Conservation (phyloP, 179 eudicot species). For the Sideroxylon spinosum region DNA sequence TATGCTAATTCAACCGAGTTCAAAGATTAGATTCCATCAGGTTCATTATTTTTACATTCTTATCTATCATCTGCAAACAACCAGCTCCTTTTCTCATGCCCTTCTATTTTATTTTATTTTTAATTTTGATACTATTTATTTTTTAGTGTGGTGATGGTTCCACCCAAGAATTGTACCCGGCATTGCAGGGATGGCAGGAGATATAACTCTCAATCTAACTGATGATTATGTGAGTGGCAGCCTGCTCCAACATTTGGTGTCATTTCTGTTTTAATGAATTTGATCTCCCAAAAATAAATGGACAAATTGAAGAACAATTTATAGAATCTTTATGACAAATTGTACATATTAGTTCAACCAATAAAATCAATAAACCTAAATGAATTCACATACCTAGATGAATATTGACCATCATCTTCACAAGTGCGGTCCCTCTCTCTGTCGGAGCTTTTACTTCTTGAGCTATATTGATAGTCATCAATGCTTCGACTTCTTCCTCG, state of each 20-base stretch:
- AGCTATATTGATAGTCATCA: constrained; percentile 56
- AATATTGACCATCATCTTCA: constrained; percentile 81
- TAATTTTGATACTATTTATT: too few relatives aligned
- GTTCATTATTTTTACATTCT: not conserved
- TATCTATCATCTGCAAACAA: not conserved
- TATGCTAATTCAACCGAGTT: not conserved
- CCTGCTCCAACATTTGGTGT: not conserved
- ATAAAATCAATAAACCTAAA: not conserved
- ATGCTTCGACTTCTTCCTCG: constrained; percentile 65
- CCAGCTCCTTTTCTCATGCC: not conserved
- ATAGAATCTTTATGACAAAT: not conserved
- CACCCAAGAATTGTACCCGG: too few relatives aligned
- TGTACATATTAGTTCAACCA: not conserved
- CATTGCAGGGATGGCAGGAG: not conserved
- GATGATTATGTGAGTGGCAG: not conserved
- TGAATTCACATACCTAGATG: constrained; percentile 60
- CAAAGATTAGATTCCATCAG: not conserved
- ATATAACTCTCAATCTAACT: not conserved
- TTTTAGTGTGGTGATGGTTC: too few relatives aligned
- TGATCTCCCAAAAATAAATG: not conserved
- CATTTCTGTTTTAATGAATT: constrained; percentile 6
- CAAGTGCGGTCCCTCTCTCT: constrained; percentile 58
- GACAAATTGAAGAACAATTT: not conserved
- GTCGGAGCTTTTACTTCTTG: constrained; percentile 84
- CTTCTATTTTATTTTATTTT: too few relatives aligned